A percentile compares a stretch with the other conserved stretches of the same genome.
Conservation (phyloP, 805 yeast species). For the Ogataea angusta region DNA sequence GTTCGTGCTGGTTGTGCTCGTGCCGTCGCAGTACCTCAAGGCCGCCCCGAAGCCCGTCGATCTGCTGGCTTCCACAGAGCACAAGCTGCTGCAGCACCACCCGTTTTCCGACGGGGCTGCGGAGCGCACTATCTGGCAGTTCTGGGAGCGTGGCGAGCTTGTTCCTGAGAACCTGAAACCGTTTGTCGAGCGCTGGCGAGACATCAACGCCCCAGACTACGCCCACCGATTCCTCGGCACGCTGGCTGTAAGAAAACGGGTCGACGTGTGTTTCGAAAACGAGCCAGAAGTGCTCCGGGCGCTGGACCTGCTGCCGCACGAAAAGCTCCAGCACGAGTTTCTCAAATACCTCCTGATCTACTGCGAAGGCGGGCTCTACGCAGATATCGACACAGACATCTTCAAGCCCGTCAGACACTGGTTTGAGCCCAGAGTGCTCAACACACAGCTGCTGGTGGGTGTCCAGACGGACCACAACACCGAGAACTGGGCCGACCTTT, state of each 20-base stretch:
- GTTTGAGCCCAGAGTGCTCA: constrained; percentile 14
- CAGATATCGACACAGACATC: constrained; percentile 51
- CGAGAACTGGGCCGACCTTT: constrained; percentile 18
- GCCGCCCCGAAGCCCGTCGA: neutral
- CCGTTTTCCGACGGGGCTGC: neutral
- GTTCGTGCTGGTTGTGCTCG: neutral
- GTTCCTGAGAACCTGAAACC: constrained; percentile 5
- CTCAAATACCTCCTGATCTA: constrained; percentile 47
- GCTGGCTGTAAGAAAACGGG: neutral
- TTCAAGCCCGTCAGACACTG: constrained; percentile 38
- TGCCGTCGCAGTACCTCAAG: neutral
- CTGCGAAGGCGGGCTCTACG: constrained; percentile 52
- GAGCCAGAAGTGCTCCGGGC: constrained; percentile 48
- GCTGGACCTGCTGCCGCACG: constrained; percentile 45
- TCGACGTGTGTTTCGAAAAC: neutral
- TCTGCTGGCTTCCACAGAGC: neutral
- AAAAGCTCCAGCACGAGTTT: constrained; percentile 46
- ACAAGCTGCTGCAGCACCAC: neutral
- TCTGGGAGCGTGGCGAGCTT: constrained; percentile 5
- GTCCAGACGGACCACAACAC: constrained; percentile 21
- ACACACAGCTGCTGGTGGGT: constrained; percentile 20
- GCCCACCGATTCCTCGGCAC: constrained; percentile 4
- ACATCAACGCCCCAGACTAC: constrained; percentile 10
- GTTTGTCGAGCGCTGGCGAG: constrained; percentile 14
- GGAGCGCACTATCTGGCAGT: constrained; percentile 13